Evolutionary conservation across 116 monocot genomes (phyloP).

Genomic region (Trichopus zeylanicus): DNA sequence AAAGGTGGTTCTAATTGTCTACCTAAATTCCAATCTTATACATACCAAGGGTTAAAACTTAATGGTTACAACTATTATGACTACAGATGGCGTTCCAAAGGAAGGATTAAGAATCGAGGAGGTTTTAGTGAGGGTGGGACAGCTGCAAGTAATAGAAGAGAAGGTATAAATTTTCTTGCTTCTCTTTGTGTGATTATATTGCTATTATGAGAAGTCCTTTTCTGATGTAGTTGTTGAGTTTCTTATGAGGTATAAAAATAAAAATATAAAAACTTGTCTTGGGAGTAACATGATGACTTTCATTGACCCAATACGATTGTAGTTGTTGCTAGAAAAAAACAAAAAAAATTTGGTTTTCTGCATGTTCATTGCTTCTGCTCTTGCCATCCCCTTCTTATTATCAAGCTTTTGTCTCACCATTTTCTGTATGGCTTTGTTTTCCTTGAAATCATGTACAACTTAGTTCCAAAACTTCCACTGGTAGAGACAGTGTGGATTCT

Average conservation of each 20-base stretch:
- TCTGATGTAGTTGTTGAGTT: too few relatives aligned
- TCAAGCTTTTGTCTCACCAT: background rate
- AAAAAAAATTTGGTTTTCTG: too few relatives aligned
- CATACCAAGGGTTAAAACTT: too few relatives aligned
- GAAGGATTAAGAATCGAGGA: slow-evolving; percentile 79
- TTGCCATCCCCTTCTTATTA: background rate
- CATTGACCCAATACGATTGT: too few relatives aligned
- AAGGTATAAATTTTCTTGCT: slow-evolving; percentile 54
- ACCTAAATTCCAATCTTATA: too few relatives aligned
- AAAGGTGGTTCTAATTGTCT: slow-evolving; percentile 70
- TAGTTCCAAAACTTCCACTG: background rate
- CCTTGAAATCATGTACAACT: background rate
- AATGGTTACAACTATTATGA: slow-evolving; percentile 3
- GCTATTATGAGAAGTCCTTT: too few relatives aligned
- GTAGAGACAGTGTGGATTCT: background rate
- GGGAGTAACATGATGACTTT: too few relatives aligned
- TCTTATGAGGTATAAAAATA: too few relatives aligned
- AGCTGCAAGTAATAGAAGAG: slow-evolving; percentile 65
- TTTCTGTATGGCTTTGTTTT: background rate
- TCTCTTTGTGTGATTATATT: too few relatives aligned
- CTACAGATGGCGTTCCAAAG: slow-evolving; percentile 94
- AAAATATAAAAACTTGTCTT: too few relatives aligned
- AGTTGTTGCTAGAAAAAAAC: too few relatives aligned
- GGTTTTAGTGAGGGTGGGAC: slow-evolving; percentile 69
- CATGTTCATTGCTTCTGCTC: too few relatives aligned